Conservation (phyloP, 352 stramenopile species). For the Pythium rhizo-oryzae region DNA sequence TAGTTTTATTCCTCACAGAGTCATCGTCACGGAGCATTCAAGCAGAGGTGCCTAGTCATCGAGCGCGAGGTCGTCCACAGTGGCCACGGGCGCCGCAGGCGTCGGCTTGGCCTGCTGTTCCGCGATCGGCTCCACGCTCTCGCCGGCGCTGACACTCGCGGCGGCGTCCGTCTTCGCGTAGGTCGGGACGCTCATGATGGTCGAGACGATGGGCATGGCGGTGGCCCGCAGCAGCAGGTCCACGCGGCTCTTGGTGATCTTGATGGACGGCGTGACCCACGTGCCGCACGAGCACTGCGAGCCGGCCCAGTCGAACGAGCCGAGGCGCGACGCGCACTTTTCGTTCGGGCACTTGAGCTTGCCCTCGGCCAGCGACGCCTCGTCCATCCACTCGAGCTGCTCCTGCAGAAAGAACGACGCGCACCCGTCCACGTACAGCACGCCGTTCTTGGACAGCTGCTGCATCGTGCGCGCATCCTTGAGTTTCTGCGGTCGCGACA, state of each 20-base stretch:
- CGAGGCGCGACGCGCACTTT: constrained; percentile 74
- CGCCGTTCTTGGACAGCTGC: constrained; percentile 24
- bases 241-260: constrained; percentile 81
- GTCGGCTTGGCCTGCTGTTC: not conserved
- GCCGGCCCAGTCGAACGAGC: constrained; percentile 75
- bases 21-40: no score
- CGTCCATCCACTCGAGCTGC: constrained; percentile 74
- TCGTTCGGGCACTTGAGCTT: constrained; percentile 72
- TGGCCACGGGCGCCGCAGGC: constrained; percentile 1
- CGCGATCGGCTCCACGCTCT: not conserved
- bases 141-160: no score
- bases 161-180: not conserved
- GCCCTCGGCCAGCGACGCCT: constrained; percentile 53
- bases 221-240: constrained; percentile 36
- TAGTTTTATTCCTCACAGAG: no score
- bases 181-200: constrained; percentile 23
- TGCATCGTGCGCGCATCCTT: constrained; percentile 70
- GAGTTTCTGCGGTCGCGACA: constrained; percentile 39
- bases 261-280: constrained; percentile 84
- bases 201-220: constrained; percentile 31
- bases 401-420: constrained; percentile 79
- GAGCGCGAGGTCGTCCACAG: constrained; percentile 21
- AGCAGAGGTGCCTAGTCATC: no score
- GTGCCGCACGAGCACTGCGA: constrained; percentile 84
- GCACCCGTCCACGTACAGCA: constrained; percentile 42